Evolutionary conservation across 139 green algal genomes (phyloP).

Genomic region (Volvox reticuliferus): DNA sequence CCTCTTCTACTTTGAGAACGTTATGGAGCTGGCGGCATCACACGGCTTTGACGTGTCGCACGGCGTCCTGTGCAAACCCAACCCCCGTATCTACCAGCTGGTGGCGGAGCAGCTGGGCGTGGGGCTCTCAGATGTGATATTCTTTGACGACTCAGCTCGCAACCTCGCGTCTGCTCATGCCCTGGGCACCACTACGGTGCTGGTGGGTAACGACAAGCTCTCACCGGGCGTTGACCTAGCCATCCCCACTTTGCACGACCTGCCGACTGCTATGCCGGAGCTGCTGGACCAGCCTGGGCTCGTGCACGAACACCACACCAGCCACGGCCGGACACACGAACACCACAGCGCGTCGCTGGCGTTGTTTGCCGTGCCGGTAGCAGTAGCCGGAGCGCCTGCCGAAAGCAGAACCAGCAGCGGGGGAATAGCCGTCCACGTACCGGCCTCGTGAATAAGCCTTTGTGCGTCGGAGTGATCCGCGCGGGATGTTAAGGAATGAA

Average conservation of each 20-base stretch:
- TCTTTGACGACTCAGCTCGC: conserved; percentile 84
- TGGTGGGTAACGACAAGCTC: conserved; percentile 32
- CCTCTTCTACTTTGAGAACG: conserved; percentile 83
- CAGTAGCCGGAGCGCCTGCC: neutral
- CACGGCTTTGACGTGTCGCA: conserved; percentile 55
- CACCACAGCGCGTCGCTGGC: neutral
- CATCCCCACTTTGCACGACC: conserved; percentile 38
- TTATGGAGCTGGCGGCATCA: conserved; percentile 63
- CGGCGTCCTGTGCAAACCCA: conserved; percentile 85
- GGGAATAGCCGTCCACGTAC: neutral
- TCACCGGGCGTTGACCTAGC: conserved; percentile 42
- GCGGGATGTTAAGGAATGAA: too few relatives aligned
- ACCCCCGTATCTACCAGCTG: conserved; percentile 66
- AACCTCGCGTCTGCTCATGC: conserved; percentile 79
- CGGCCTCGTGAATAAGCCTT: neutral
- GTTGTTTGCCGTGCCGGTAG: neutral
- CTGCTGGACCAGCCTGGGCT: conserved; percentile 51
- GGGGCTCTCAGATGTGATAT: conserved; percentile 63
- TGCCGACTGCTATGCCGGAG: conserved; percentile 50
- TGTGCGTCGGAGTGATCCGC: too few relatives aligned
- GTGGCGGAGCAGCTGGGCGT: conserved; percentile 67
- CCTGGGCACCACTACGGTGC: conserved; percentile 76
- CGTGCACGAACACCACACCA: conserved; percentile 33
- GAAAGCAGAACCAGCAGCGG: neutral
- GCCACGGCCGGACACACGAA: neutral